Evolutionary conservation across 352 stramenopile species (phyloP).

Genomic region (Globisporangium rhizosaccharum): DNA sequence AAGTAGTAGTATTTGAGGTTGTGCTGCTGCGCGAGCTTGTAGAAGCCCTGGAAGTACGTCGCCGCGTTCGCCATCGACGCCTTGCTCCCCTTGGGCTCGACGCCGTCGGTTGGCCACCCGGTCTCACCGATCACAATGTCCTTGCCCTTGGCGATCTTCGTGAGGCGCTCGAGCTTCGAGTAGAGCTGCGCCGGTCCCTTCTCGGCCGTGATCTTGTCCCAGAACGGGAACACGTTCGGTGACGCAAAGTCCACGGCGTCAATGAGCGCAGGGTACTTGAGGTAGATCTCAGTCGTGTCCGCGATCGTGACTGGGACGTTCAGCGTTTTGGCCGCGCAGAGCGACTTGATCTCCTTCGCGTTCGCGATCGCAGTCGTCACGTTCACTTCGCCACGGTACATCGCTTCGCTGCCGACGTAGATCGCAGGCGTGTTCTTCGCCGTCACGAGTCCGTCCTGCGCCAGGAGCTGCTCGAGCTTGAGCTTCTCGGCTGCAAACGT

Average conservation of each 20-base stretch:
- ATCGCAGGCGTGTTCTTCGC: conserved; percentile 34
- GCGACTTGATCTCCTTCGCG: conserved; percentile 35
- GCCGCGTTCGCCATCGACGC: conserved; percentile 40
- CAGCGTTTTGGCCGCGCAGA: conserved; percentile 17
- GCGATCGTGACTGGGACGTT: conserved; percentile 52
- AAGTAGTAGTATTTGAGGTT: conserved; percentile 66
- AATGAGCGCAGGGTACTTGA: conserved; percentile 37
- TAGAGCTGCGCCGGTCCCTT: conserved; percentile 36
- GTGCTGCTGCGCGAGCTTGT: conserved; percentile 30
- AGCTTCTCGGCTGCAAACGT: conserved; percentile 41
- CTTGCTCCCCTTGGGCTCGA: conserved; percentile 24
- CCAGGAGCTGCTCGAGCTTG: conserved; percentile 30
- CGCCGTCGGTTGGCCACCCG: conserved; percentile 48
- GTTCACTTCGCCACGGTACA: conserved; percentile 64
- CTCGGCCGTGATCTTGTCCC: conserved; percentile 38
- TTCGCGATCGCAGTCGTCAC: conserved; percentile 29
- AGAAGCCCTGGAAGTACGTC: conserved; percentile 53
- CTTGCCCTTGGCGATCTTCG: conserved; percentile 23
- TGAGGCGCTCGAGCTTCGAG: conserved; percentile 30
- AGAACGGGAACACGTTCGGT: conserved; percentile 67
- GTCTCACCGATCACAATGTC: conserved; percentile 63
- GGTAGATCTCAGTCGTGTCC: conserved; percentile 63
- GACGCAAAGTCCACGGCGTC: conserved; percentile 48
- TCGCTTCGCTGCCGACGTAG: conserved; percentile 62
- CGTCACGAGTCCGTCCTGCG: conserved; percentile 13